Base-by-base conservation (phyloP, 2,329 filamentous ascomycete genomes). In the Neophaeococcomyces aloes region DNA sequence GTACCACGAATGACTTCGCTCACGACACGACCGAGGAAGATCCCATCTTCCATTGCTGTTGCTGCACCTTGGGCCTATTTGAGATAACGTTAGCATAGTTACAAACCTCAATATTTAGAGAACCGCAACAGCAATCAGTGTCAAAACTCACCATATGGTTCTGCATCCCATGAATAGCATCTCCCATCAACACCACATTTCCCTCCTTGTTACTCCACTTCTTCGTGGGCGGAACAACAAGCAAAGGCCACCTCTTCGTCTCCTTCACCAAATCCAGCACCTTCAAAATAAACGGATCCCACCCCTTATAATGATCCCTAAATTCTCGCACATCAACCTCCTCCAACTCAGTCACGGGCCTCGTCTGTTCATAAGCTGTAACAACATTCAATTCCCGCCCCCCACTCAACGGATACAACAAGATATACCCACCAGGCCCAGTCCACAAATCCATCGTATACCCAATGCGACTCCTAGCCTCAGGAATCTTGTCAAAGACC, bases 11-110 rank as follows among this genome's bases (percentile, higher is more conserved):
- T 52, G 4, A 65, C 65, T 29, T 58, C 53, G 3, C 51, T 54
- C 18, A 69, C 53, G 42, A 63, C 62, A 10, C 57, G 50, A 4
- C 58, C 65, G 0, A 68, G 57, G 45, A 66, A 66, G 2, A 60
- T 60, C 10, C 63, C 65, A 50, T 69, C 65, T 54, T 69, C 65
- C 61, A 68, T 67, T 1, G 60, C 59, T 6, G 62, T 68, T n/a
- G 65, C 65, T 13, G 65, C 65, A 6, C 65, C 65, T 52, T 68
- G 65, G 3, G 65, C 64, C 48, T 43, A 23, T 23, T 3, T 25
- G 6, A 13, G 23, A 19, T 43, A n/a, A 19, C 6, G 13, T 15
- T 27, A 15, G 7, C 23, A 31, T 7, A 14, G n/a, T n/a, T n/a
- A n/a, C n/a, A n/a, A n/a, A n/a, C n/a, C n/a, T n/a, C n/a, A n/a